Base-by-base conservation (phyloP, 331 rosid genomes). In the Acacia pycnantha region DNA sequence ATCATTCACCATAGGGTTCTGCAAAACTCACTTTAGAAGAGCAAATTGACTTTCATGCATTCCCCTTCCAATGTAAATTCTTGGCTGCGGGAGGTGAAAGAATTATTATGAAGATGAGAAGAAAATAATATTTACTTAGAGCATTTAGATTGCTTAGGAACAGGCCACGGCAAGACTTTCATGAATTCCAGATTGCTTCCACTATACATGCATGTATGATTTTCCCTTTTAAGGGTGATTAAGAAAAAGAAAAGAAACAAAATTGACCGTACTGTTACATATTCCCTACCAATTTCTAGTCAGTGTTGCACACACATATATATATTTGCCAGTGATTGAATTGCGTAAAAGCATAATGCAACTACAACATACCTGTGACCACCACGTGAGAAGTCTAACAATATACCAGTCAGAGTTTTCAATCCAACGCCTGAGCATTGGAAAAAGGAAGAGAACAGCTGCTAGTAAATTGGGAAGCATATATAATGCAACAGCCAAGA, bases 401-500 rank as follows among this genome's bases (percentile, higher is more conserved):
- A 93, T 88, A 85, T 86, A 97, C 99, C 99, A 95, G 86, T 95
- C 98, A 47, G 99, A 95, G 85, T 88, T 95, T 89, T 95, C 99
- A 78, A 95, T 95, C 98, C 97, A 95, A 78, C 99, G 99, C 68
- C 98, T 93, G 81, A 95, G 93, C 97, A 95, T 94, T 24, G 99
- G 99, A 82, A 95, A 93, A 73, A 93, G 81, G 92, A 95, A 95
- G 76, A 95, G 85, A 82, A 46, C 80, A 77, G 97, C 97, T 40
- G 89, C 90, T 67, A 95, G 88, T 80, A 90, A 73, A 90, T 95
- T 95, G 70, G 99, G 99, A 70, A 95, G 86, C 88, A 95, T 61
- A 82, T 93, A 95, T 76, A 93, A 35, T 68, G 85, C 91, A 35
- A 95, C 99, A 11, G 93, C 98, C 82, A 95, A 33, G 65, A 92